Conservation (phyloP, 176 grass and related monocot genomes). For the Carex littledalei region DNA sequence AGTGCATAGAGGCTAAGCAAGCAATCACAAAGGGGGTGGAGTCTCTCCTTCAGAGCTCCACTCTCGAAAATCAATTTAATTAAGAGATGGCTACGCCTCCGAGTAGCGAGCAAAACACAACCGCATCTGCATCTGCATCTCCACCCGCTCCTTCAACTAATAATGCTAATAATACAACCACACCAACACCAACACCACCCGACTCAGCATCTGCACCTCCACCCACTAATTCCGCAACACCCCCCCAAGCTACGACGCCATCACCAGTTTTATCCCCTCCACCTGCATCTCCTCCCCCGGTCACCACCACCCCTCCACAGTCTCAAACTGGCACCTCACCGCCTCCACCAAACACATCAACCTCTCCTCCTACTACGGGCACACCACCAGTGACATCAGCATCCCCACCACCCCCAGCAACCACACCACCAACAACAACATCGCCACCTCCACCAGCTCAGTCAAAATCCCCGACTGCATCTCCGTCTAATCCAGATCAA, state of each 20-base stretch:
- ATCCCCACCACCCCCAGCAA: neutral
- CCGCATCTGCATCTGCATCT: neutral
- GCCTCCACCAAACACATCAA: neutral
- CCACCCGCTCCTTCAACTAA: neutral
- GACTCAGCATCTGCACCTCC: neutral
- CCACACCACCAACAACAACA: neutral
- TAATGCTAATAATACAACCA: neutral
- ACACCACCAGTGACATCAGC: neutral
- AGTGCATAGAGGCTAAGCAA: neutral
- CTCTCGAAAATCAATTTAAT: neutral
- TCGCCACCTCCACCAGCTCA: neutral
- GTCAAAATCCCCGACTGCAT: neutral
- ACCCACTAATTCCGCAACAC: neutral
- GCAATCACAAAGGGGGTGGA: slow-evolving; percentile 11
- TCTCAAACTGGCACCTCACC: neutral
- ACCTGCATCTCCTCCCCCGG: neutral
- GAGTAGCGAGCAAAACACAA: neutral
- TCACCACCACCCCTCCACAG: neutral
- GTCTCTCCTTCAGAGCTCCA: slow-evolving; percentile 24
- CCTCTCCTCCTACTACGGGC: neutral
- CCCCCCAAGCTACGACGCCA: neutral
- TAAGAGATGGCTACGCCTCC: slow-evolving; percentile 16
- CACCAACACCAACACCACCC: neutral
- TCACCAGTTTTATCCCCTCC: neutral
- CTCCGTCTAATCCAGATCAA: neutral